Conservation (phyloP, 2,329 filamentous ascomycete species). For the Ilyonectria robusta region DNA sequence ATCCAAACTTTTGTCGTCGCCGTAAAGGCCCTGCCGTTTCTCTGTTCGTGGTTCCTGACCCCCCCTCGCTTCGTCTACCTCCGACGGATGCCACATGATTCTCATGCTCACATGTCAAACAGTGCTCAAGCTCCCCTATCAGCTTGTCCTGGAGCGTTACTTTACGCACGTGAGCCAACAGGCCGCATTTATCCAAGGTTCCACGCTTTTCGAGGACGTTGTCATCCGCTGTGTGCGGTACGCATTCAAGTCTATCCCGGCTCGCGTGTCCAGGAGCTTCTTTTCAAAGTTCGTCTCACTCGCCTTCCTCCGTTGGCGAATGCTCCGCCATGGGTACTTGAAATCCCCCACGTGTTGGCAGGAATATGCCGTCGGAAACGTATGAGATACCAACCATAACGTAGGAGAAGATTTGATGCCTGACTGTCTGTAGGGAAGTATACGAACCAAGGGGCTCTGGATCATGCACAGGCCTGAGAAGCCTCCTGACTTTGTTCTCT, state of each 20-base stretch:
- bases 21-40: conserved; percentile 76
- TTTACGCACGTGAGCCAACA: conserved; percentile 47
- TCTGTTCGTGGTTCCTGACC: conserved; percentile 64
- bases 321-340: conserved; percentile 79
- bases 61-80: background rate
- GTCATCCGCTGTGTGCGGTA: conserved; percentile 84
- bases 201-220: conserved; percentile 82
- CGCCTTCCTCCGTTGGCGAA: conserved; percentile 82
- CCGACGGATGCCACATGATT: conserved; percentile 10
- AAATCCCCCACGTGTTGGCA: conserved; percentile 75
- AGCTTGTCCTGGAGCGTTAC: conserved; percentile 52
- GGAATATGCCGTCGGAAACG: conserved; percentile 57
- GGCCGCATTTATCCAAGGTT: conserved; percentile 75
- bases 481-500: conserved; percentile 82
- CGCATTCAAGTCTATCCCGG: conserved; percentile 80
- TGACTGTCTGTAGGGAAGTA: conserved; percentile 47
- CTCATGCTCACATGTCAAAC: conserved; percentile 30
- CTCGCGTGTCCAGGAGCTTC: conserved; percentile 80
- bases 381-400: conserved; percentile 31
- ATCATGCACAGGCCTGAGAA: conserved; percentile 72
- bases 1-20: conserved; percentile 70
- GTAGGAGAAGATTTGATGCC: conserved; percentile 3
- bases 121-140: conserved; percentile 50
- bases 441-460: conserved; percentile 76
- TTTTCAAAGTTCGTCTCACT: conserved; percentile 81